These are phyloP conservation scores for Atalantia buxifolia DNA, from an alignment of 345 rosid species.

Conservation along the genomic window DNA sequence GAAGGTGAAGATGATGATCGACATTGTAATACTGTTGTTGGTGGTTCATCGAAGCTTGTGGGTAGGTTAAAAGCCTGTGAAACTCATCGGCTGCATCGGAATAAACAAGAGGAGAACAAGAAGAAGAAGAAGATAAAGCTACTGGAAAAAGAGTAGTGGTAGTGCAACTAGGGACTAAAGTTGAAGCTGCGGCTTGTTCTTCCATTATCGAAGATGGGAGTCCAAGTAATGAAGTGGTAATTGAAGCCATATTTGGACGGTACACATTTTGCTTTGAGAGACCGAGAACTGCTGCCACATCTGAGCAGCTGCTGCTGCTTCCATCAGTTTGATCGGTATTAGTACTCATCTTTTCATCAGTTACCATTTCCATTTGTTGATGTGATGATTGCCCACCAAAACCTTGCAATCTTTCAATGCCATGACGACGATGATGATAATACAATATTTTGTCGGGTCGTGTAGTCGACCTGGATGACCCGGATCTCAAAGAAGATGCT, in stretches of 20 bases:
- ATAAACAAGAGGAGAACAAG: slow-evolving; percentile 24
- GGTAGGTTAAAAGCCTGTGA: slow-evolving; percentile 63
- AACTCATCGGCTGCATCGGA: slow-evolving; percentile 56
- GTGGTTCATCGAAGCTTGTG: slow-evolving; percentile 39
- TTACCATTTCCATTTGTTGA: slow-evolving; percentile 13
- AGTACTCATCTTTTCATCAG: slow-evolving; percentile 27
- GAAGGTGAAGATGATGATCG: slow-evolving; percentile 36
- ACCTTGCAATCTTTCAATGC: slow-evolving; percentile 22
- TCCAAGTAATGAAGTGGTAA: slow-evolving; percentile 22
- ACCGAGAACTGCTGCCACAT: slow-evolving; percentile 62
- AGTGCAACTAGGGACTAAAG: slow-evolving; percentile 19
- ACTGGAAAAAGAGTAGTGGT: slow-evolving; percentile 19
- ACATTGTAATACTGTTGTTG: slow-evolving; percentile 28
- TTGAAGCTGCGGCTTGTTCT: background rate
- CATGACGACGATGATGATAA: slow-evolving; percentile 21
- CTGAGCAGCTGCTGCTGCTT: slow-evolving; percentile 58
- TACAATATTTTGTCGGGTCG: slow-evolving; percentile 22
- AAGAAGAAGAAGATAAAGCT: slow-evolving; percentile 1
- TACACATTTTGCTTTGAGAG: slow-evolving; percentile 51
- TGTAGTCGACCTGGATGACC: background rate
- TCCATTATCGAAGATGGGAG: slow-evolving; percentile 29
- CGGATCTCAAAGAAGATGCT: slow-evolving; percentile 29
- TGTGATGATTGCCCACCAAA: slow-evolving; percentile 18
- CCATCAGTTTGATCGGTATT: slow-evolving; percentile 45
- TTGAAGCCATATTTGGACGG: slow-evolving; percentile 34